Conservation (phyloP, 2,329 filamentous ascomycete genomes). For the Emergomyces pasteurianus region DNA sequence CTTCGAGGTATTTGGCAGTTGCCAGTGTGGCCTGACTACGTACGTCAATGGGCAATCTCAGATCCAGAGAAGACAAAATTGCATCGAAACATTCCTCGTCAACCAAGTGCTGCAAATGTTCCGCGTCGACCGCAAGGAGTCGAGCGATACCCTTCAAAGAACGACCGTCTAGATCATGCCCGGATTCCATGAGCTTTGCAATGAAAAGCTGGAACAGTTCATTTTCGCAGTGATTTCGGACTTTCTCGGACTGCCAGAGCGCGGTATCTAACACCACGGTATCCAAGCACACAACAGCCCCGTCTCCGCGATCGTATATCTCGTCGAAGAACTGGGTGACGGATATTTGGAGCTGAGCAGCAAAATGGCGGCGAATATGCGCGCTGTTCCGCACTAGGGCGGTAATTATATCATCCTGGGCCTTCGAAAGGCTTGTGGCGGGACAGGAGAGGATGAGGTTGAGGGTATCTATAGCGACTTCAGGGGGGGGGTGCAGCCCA, state of each 20-base stretch:
- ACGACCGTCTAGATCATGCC: conserved; percentile 56
- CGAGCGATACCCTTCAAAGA: conserved; percentile 50
- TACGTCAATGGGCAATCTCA: conserved; percentile 61
- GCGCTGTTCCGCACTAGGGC: conserved; percentile 33
- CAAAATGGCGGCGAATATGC: conserved; percentile 33
- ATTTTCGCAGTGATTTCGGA: conserved; percentile 33
- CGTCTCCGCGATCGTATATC: conserved; percentile 37
- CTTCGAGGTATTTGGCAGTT: conserved; percentile 71
- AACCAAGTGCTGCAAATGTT: conserved; percentile 34
- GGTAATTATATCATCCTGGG: conserved; percentile 37
- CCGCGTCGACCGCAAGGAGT: conserved; percentile 44
- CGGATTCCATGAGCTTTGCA: conserved; percentile 81
- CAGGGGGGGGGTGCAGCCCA: conserved; percentile 31
- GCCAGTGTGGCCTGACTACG: conserved; percentile 73
- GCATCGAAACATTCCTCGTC: conserved; percentile 72
- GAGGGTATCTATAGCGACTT: conserved; percentile 31
- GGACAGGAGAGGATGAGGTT: conserved; percentile 30
- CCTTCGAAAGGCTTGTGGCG: conserved; percentile 24
- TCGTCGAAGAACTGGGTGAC: conserved; percentile 38
- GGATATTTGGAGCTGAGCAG: conserved; percentile 30
- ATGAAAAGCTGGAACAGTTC: conserved; percentile 55
- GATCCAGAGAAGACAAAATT: conserved; percentile 74
- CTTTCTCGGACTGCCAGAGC: conserved; percentile 34
- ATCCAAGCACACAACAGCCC: conserved; percentile 35
- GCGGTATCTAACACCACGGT: conserved; percentile 34